Evolutionary conservation across 192 early-diverging fungal species (phyloP), one percentile per base, ranked within the genome.

Genomic region (Kappamyces sp.): DNA sequence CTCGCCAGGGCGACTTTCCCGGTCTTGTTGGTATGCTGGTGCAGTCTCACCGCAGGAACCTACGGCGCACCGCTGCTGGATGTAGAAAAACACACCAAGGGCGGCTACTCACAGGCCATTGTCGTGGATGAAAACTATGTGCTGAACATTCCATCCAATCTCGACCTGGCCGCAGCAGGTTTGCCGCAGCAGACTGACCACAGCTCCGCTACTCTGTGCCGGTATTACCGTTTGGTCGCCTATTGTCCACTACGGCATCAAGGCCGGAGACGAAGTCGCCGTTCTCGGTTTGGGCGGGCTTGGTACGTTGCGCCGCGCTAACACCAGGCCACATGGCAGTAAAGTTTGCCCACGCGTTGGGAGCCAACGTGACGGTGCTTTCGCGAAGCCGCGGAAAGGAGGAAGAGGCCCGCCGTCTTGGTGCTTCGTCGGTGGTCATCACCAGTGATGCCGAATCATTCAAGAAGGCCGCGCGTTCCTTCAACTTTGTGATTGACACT

Each of bases 211-310:
- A 42, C 76, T 91, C 62, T 91, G 91, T 65, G 90, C 90, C 9
- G 91, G 90, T 5, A 74, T 80, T 32, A 86, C 91, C 22, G 83
- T 89, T 1, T 91, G 82, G 62, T 70, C 73, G 1, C 83, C 90
- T 1, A 67, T 94, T 45, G 72, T 80, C 45, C 65, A 79, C 3
- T 49, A 47, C 53, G 51, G 49, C 36, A 68, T 86, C 15, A 78
- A 71, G 43, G 73, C 84, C 29, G 87, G 86, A 11, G 73, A 72
- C 14, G 67, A 74, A 1, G 80, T 91, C 12, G 89, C 82, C 6
- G 67, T 93, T 4, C 74, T 89, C 39, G 91, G 91, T 15, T 73
- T 93, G 30, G 91, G 91, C 12, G 88, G 88, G 30, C 70, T 92
- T 5, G 85, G 87, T 2, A n/a, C n/a, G n/a, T n/a, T n/a, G n/a